Evolutionary conservation across 208 protist species (phyloP).

Genomic region (Trypanosoma avium): DNA sequence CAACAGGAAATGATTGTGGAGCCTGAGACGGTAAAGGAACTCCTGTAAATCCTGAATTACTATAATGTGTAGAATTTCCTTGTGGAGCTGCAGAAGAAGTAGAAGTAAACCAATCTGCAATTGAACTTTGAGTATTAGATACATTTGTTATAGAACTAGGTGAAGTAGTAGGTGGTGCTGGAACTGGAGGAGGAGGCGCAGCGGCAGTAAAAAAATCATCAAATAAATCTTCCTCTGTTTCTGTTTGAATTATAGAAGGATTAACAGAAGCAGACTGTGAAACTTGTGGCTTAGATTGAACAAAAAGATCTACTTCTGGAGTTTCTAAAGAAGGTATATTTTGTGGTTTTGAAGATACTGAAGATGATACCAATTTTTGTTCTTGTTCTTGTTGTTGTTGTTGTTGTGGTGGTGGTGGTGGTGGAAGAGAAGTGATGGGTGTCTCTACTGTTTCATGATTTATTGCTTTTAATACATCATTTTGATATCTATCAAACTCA

Average conservation of each 20-base stretch:
- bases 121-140: not conserved
- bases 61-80: not conserved
- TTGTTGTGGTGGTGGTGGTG: conserved; percentile 2
- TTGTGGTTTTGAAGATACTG: not conserved
- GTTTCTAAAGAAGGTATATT: not conserved
- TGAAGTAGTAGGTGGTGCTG: conserved; percentile 11
- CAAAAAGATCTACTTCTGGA: conserved; percentile 6
- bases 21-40: conserved; percentile 1
- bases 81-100: not conserved
- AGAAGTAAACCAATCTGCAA: conserved; percentile 10
- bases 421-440: not conserved
- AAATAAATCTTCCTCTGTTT: conserved; percentile 41
- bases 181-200: conserved; percentile 5
- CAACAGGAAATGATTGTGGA: conserved; percentile 4
- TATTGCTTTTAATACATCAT: conserved; percentile 26
- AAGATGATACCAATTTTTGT: not conserved
- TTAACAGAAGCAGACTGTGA: not conserved
- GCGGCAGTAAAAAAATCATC: conserved; percentile 52
- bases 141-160: not conserved
- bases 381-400: not conserved
- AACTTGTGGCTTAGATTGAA: not conserved
- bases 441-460: not conserved
- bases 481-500: conserved; percentile 37
- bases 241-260: not conserved
- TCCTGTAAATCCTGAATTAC: not conserved